phyloP scores from a whole-genome alignment of 2,329 filamentous ascomycete genomes.

The Colletotrichum camelliae region DNA sequence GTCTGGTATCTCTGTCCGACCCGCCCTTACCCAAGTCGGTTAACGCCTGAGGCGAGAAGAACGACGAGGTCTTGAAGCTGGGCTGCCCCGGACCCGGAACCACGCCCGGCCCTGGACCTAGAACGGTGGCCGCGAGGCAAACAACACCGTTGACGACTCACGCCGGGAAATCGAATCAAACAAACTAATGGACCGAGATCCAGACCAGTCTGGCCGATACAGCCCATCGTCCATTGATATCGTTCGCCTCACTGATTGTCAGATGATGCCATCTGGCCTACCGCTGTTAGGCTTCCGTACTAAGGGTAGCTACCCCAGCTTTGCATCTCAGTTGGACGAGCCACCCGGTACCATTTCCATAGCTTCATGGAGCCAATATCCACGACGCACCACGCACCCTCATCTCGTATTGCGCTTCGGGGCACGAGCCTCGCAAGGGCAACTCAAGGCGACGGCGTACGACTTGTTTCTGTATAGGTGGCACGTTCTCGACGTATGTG shows the following conservation, averaged over 20 bases:
- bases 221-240: background rate
- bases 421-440: background rate
- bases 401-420: background rate
- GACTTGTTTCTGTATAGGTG: background rate
- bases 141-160: background rate
- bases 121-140: constrained; percentile 2
- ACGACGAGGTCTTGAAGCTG: background rate
- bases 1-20: constrained; percentile 4
- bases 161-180: background rate
- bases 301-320: constrained; percentile 14
- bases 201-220: background rate
- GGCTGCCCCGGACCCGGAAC: background rate
- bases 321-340: background rate
- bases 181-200: constrained; percentile 1
- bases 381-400: background rate
- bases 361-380: background rate
- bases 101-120: background rate
- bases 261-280: constrained; percentile 2
- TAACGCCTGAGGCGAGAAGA: background rate
- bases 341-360: background rate
- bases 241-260: background rate
- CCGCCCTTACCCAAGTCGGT: background rate
- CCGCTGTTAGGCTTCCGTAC: background rate
- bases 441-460: constrained; percentile 1
- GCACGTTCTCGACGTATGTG: background rate